A percentile compares a stretch with the other conserved stretches of the same genome.
Evolutionary conservation across 345 rosid genomes (phyloP).

Genomic region (Sisymbrium altissimum): DNA sequence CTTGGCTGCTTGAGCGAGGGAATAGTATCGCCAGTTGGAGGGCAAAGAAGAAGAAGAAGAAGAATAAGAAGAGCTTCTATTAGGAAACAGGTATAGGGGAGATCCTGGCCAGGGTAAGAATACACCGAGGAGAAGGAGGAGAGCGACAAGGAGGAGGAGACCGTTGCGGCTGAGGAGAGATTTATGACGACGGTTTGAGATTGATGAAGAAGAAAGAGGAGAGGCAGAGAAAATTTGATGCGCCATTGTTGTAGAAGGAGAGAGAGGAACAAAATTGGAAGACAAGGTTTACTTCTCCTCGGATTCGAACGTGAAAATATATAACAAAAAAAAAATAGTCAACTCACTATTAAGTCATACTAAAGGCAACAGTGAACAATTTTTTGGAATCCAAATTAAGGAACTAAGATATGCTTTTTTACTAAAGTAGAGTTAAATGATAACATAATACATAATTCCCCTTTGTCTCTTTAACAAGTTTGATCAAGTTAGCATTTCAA

Average conservation of each 20-base stretch:
- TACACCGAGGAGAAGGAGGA: background rate
- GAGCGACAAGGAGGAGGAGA: background rate
- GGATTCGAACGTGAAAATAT: background rate
- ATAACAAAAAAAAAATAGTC: background rate
- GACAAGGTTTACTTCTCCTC: background rate
- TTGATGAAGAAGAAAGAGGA: background rate
- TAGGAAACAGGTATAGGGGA: slow-evolving; percentile 40
- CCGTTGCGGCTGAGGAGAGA: background rate
- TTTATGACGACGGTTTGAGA: background rate
- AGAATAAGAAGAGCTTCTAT: slow-evolving; percentile 7
- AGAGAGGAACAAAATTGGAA: background rate
- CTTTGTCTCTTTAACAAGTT: background rate
- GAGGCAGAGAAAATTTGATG: background rate
- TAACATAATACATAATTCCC: too few species aligned
- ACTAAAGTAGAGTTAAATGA: too few species aligned
- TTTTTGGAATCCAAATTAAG: background rate
- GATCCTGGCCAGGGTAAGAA: slow-evolving; percentile 34
- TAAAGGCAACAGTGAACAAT: background rate
- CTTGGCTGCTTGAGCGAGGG: slow-evolving; percentile 62
- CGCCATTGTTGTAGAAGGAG: background rate
- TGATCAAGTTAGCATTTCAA: background rate
- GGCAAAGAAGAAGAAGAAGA: background rate
- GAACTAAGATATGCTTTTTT: background rate
- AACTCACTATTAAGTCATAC: background rate
- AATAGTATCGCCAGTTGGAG: slow-evolving; percentile 64